Percentiles rank a stretch among this genome's conserved stretches.
Evolutionary conservation across 495 filamentous ascomycete species (phyloP).

Genomic region (Letharia lupina): DNA sequence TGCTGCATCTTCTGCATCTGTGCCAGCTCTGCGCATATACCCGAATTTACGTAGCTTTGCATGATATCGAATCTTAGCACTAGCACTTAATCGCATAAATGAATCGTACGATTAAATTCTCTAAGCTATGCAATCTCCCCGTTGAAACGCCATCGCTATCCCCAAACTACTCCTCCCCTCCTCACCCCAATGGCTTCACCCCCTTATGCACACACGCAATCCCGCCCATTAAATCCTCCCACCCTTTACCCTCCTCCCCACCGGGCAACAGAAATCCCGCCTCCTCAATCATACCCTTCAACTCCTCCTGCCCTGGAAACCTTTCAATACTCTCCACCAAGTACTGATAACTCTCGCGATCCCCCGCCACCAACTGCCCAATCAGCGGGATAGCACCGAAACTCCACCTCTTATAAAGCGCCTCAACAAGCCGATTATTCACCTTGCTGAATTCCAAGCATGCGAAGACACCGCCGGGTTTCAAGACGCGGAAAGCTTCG

Average conservation of each 20-base stretch:
- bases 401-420: conserved; percentile 92
- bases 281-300: conserved; percentile 75
- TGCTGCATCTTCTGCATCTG: background rate
- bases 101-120: background rate
- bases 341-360: conserved; percentile 96
- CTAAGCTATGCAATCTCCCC: background rate
- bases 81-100: background rate
- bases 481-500: conserved; percentile 80
- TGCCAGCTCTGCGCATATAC: background rate
- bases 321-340: conserved; percentile 94
- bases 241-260: conserved; percentile 50
- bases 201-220: conserved; percentile 96
- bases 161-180: background rate
- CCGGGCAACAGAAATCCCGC: conserved; percentile 76
- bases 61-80: background rate
- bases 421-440: conserved; percentile 61
- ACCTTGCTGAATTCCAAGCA: conserved; percentile 94
- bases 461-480: conserved; percentile 91
- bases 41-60: background rate
- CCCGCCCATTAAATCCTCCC: conserved; percentile 80
- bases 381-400: conserved; percentile 91
- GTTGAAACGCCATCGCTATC: conserved; percentile 10
- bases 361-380: conserved; percentile 88
- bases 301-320: conserved; percentile 80
- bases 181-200: conserved; percentile 62